Evolutionary conservation across 2,329 filamentous ascomycete genomes (phyloP), one percentile per base, ranked within the genome.

Genomic region (Aspergillus sergii): DNA sequence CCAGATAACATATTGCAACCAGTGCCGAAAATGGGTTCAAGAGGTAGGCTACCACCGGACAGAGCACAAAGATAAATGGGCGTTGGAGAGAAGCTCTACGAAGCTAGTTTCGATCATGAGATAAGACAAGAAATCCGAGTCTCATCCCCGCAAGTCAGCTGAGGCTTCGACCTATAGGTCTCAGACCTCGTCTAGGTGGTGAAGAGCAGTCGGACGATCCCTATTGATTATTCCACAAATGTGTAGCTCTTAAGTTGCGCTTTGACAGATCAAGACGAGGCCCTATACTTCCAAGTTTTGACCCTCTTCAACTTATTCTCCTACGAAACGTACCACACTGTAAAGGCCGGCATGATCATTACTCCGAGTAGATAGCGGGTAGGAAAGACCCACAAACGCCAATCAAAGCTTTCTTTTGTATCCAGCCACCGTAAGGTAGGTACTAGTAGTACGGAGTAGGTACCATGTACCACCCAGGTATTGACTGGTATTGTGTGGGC

Each of bases 1-100:
- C 48, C 45, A 60, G 62, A 32, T 61, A 64, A 69, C 64, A 68
- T 66, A 46, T 45, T 64, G 60, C 41, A 57, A 46, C 14, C 26
- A 51, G 26, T 36, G 11, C 32, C n/a, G 10, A 53, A 41, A 39
- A 53, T 23, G 14, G 26, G 30, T 53, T 50, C 21, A 32, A 32
- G 32, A 28, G 30, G 36, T 41, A 32, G 34, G 46, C 46, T 14
- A 39, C 36, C 57, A 21, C 30, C 28, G 8, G 30, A 54, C 30
- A 19, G 50, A 23, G 30, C n/a, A 28, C 51, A n/a, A 54, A 21
- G 51, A 54, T 54, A 53, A 43, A 59, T 41, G 14, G 46, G 21
- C 16, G 26, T 19, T n/a, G 1, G 26, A 30, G 26, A 26, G 23
- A 43, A 59, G 50, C 57, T 59, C 30, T 39, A 36, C 26, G 51